A percentile compares a stretch with the other conserved stretches of the same genome.
phyloP scores from a whole-genome alignment of 768 basidiomycete genomes.

The Xanthoconium purpureum region DNA sequence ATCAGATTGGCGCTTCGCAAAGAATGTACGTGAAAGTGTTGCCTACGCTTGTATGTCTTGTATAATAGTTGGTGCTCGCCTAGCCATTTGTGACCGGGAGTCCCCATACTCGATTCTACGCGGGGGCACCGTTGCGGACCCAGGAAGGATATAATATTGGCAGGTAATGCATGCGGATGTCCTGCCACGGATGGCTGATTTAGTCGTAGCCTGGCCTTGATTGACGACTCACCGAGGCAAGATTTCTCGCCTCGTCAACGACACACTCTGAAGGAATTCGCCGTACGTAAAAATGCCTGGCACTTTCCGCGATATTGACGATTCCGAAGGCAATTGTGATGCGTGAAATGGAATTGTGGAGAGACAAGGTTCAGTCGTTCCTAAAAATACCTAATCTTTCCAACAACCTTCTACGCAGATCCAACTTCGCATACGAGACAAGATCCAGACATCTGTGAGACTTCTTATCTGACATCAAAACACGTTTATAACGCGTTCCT shows the following conservation, averaged over 20 bases:
- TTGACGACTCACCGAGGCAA: slow-evolving; percentile 76
- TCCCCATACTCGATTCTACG: slow-evolving; percentile 82
- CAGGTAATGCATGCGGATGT: slow-evolving; percentile 45
- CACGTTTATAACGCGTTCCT: not conserved
- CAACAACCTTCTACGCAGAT: slow-evolving; percentile 45
- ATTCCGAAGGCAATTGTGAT: slow-evolving; percentile 67
- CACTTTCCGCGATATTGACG: slow-evolving; percentile 2
- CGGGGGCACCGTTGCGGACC: slow-evolving; percentile 86
- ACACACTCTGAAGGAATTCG: slow-evolving; percentile 93
- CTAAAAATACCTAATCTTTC: not conserved
- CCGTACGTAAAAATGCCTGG: slow-evolving; percentile 36
- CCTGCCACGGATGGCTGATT: slow-evolving; percentile 1
- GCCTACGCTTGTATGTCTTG: not conserved
- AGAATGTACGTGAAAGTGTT: slow-evolving; percentile 55
- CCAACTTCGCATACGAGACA: slow-evolving; percentile 84
- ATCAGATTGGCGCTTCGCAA: slow-evolving; percentile 84
- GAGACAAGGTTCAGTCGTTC: slow-evolving; percentile 65
- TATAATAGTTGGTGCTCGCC: not conserved
- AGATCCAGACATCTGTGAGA: slow-evolving; percentile 83
- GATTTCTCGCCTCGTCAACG: slow-evolving; percentile 88
- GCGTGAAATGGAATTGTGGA: slow-evolving; percentile 95
- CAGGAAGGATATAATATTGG: slow-evolving; percentile 90
- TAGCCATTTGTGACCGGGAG: slow-evolving; percentile 69
- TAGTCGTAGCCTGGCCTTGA: slow-evolving; percentile 62
- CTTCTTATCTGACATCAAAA: not conserved